Evolutionary conservation across 805 yeast genomes (phyloP), one percentile per base, ranked within the genome.

Genomic region (Starmerella bacillaris): DNA sequence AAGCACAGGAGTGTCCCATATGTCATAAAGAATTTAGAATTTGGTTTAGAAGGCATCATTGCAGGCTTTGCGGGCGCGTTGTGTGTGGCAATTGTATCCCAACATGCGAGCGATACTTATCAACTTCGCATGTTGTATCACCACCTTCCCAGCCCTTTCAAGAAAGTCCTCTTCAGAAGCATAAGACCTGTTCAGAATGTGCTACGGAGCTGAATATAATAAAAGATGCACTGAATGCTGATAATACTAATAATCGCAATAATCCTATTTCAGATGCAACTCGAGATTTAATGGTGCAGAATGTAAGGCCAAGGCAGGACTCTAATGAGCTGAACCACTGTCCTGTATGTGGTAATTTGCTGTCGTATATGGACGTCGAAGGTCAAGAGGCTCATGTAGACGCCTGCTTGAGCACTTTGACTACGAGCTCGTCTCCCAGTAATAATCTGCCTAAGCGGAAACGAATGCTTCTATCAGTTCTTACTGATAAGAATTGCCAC

Each of bases 31-130:
- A 43, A 27, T 80, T 72, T 56, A 60, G 73, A 2, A 54, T 78
- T 37, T 72, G 76, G 53, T 67, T 61, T 50, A 63, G 94, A 38
- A 65, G 83, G 37, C 94, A 80, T 56, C 94, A 80, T 53, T 80
- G 94, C 54, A 55, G 63, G 11, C 55, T 57, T 38, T 80, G 94
- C 57, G 94, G 94, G 3, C 60, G 71, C 22, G 74, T 82, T 1
- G 78, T 75, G 14, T 80, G 94, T 54, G 74, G 71, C 21, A 47
- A 51, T 27, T 80, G 94, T 48, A 72, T 86, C 5, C 51, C 58
- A 6, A 61, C 67, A 17, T 54, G 56, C 28, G 61, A 69, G 5
- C 59, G 63, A 22, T 77, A 74, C 50, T 61, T 72, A 30, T 70
- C 78, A 8, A 64, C 68, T 28, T 68, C 78, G 0, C 60, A 64